A percentile compares a stretch with the other conserved stretches of the same genome.
Conservation (phyloP, 1,139 yeast species). For the Geotrichum bryndzae region DNA sequence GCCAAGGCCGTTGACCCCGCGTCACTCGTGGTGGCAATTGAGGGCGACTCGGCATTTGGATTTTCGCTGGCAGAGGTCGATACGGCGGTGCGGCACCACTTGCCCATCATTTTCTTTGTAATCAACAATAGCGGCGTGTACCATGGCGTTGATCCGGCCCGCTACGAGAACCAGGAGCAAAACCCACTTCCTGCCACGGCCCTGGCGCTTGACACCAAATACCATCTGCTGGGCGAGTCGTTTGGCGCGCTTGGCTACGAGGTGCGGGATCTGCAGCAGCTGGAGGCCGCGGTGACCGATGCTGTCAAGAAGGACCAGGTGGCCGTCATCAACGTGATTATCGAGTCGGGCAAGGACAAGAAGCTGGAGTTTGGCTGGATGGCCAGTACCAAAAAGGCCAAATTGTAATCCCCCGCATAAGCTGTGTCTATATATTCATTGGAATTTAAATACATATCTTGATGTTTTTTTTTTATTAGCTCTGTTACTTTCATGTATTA, state of each 20-base stretch:
- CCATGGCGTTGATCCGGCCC: constrained; percentile 46
- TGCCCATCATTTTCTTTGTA: constrained; percentile 52
- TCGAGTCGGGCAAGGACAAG: constrained; percentile 49
- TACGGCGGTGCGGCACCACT: constrained; percentile 48
- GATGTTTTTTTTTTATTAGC: too few relatives aligned
- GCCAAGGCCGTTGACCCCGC: constrained; percentile 47
- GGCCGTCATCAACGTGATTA: constrained; percentile 50
- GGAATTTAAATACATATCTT: too few relatives aligned
- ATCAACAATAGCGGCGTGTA: constrained; percentile 67
- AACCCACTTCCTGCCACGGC: constrained; percentile 51
- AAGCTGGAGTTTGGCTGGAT: constrained; percentile 62
- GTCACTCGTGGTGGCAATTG: constrained; percentile 49
- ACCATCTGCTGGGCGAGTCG: constrained; percentile 48
- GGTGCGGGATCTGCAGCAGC: constrained; percentile 40
- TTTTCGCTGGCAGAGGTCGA: constrained; percentile 62
- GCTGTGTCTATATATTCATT: too few relatives aligned
- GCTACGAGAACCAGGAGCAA: constrained; percentile 26
- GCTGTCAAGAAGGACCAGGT: constrained; percentile 41
- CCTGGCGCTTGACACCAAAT: constrained; percentile 47
- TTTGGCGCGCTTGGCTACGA: constrained; percentile 51
- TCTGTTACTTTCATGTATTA: too few relatives aligned
- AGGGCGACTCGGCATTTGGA: constrained; percentile 70
- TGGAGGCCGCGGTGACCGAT: constrained; percentile 36
- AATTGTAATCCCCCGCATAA: constrained; percentile 1
- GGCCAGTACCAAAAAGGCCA: constrained; percentile 38